A percentile compares a stretch with the other conserved stretches of the same genome.
Evolutionary conservation across 164 flowering plant species (phyloP).

Genomic region (Vitis amurensis): DNA sequence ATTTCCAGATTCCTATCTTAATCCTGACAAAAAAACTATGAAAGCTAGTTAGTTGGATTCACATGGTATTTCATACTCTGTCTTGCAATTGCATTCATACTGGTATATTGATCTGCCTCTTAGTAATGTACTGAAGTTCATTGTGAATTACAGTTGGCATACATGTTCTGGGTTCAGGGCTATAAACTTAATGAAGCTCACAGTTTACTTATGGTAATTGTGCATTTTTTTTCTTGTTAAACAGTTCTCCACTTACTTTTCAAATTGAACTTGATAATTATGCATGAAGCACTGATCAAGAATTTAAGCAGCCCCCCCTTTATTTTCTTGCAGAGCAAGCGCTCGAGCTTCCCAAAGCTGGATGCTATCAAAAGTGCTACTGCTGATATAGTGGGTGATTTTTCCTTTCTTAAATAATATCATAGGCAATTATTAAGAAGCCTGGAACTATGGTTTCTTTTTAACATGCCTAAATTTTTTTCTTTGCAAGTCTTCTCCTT

Average conservation of each 20-base stretch:
- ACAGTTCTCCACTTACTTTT: background rate
- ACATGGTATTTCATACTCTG: background rate
- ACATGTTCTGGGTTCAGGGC: conserved; percentile 96
- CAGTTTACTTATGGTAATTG: conserved; percentile 53
- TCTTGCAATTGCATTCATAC: background rate
- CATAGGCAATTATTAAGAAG: background rate
- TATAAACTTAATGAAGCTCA: conserved; percentile 70
- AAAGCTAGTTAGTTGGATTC: background rate
- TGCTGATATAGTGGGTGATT: conserved; percentile 81
- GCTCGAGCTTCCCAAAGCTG: conserved; percentile 84
- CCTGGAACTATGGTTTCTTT: background rate
- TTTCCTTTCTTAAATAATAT: background rate
- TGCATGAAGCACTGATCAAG: background rate
- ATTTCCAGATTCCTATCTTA: background rate
- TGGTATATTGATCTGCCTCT: background rate
- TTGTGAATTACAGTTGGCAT: conserved; percentile 66
- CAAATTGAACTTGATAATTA: background rate
- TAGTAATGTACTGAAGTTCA: background rate
- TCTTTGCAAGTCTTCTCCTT: background rate
- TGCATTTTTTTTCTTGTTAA: background rate
- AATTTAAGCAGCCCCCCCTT: too few relatives aligned
- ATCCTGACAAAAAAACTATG: background rate
- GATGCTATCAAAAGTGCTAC: conserved; percentile 95
- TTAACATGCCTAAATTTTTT: background rate
- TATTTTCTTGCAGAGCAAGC: conserved; percentile 65